Evolutionary conservation across 2,329 filamentous ascomycete genomes (phyloP).

Genomic region (Apiospora hydei): DNA sequence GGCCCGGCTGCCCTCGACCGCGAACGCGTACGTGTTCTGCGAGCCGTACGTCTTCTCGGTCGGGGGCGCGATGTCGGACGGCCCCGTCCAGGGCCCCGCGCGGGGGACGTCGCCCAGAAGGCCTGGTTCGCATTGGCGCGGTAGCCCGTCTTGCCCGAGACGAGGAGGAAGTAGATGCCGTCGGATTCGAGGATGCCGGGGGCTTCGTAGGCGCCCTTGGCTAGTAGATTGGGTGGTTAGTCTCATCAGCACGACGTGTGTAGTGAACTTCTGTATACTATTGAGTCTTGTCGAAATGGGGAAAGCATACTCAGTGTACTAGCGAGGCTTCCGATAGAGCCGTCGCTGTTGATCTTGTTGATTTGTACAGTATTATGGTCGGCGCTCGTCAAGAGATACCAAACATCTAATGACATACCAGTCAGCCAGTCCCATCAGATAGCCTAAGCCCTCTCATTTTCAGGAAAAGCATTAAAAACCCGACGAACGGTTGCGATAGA

Average conservation of each 20-base stretch:
- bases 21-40: slow-evolving; percentile 47
- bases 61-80: slow-evolving; percentile 45
- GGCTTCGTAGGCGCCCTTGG: slow-evolving; percentile 44
- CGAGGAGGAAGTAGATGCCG: slow-evolving; percentile 46
- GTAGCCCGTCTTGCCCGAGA: slow-evolving; percentile 47
- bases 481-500: too few relatives aligned
- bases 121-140: slow-evolving; percentile 47
- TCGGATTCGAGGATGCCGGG: slow-evolving; percentile 44
- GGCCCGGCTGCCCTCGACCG: slow-evolving; percentile 40
- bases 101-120: slow-evolving; percentile 43
- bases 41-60: slow-evolving; percentile 45
- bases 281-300: background rate
- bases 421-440: background rate
- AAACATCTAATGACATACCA: slow-evolving; percentile 36
- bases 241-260: background rate
- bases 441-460: too few relatives aligned
- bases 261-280: background rate
- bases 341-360: slow-evolving; percentile 47
- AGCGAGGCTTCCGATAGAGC: slow-evolving; percentile 41
- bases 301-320: slow-evolving; percentile 38
- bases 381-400: slow-evolving; percentile 48
- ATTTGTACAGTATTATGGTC: slow-evolving; percentile 51
- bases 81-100: slow-evolving; percentile 43
- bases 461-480: background rate
- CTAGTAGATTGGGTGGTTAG: slow-evolving; percentile 27